These are phyloP conservation scores for Saposhnikovia divaricata DNA, from an alignment of 129 eudicot genomes.

Conservation along the genomic window DNA sequence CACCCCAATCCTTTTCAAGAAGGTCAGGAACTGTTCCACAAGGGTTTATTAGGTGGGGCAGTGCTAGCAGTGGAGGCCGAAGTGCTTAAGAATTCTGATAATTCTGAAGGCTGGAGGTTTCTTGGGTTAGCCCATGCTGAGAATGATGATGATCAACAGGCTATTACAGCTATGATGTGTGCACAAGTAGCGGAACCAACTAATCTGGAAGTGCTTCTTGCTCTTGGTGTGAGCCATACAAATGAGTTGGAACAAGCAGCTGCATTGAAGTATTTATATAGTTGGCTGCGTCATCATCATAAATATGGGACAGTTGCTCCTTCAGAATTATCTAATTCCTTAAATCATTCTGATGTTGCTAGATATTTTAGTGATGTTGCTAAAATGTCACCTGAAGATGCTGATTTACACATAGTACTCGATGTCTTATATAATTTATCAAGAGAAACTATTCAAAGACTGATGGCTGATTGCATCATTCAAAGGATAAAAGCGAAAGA, in stretches of 20 bases:
- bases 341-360: constrained; percentile 81
- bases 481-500: no score
- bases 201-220: constrained; percentile 92
- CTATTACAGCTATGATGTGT: constrained; percentile 10
- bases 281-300: constrained; percentile 87
- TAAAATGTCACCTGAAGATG: constrained; percentile 88
- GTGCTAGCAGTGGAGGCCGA: constrained; percentile 99
- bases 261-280: constrained; percentile 76
- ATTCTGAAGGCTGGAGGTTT: constrained; percentile 97
- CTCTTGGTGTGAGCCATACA: constrained; percentile 98
- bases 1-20: constrained; percentile 88
- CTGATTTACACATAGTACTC: constrained; percentile 90
- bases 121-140: constrained; percentile 96
- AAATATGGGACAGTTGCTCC: constrained; percentile 63
- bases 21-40: constrained; percentile 90
- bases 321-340: constrained; percentile 56
- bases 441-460: no score
- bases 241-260: constrained; percentile 95
- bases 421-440: constrained; percentile 92
- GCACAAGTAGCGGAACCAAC: constrained; percentile 44
- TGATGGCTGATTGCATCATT: no score
- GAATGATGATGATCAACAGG: constrained; percentile 91
- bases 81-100: constrained; percentile 84
- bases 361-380: constrained; percentile 81
- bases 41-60: constrained; percentile 95